These are phyloP conservation scores for Penstemon davidsonii DNA, from an alignment of 257 asterid species.

Conservation along the genomic window DNA sequence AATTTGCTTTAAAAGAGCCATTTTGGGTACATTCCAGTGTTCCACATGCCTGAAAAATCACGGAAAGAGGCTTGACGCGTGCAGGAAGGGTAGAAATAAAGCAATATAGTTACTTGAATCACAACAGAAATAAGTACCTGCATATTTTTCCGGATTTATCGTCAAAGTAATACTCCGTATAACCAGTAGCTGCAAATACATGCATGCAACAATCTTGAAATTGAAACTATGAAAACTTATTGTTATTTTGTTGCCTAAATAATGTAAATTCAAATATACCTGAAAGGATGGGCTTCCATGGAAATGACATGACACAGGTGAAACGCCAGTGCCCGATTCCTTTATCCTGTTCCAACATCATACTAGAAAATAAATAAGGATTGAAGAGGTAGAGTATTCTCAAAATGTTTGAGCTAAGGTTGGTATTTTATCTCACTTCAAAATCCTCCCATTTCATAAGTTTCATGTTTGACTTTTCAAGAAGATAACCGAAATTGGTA, in stretches of 20 bases:
- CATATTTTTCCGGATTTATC: constrained; percentile 76
- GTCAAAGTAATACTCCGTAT: constrained; percentile 82
- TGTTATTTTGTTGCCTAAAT: neutral
- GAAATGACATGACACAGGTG: constrained; percentile 79
- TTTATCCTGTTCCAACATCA: constrained; percentile 56
- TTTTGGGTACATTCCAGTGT: constrained; percentile 97
- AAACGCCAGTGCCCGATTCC: constrained; percentile 97
- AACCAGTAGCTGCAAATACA: constrained; percentile 83
- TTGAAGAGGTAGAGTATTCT: neutral
- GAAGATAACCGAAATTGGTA: constrained; percentile 88
- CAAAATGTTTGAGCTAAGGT: neutral
- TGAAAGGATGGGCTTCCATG: constrained; percentile 97
- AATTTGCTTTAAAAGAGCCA: constrained; percentile 84
- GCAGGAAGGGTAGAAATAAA: neutral
- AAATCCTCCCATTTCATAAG: constrained; percentile 95
- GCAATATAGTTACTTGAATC: neutral
- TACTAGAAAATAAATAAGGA: neutral
- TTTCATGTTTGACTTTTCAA: constrained; percentile 71
- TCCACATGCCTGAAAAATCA: constrained; percentile 71
- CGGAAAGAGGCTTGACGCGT: neutral
- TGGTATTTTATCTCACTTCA: constrained; percentile 47
- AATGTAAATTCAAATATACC: constrained; percentile 38
- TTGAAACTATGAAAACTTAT: neutral
- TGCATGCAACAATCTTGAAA: neutral
- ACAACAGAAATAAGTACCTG: constrained; percentile 42